Evolutionary conservation across 2,329 filamentous ascomycete species (phyloP).

Genomic region (Sarocladium kiliense): DNA sequence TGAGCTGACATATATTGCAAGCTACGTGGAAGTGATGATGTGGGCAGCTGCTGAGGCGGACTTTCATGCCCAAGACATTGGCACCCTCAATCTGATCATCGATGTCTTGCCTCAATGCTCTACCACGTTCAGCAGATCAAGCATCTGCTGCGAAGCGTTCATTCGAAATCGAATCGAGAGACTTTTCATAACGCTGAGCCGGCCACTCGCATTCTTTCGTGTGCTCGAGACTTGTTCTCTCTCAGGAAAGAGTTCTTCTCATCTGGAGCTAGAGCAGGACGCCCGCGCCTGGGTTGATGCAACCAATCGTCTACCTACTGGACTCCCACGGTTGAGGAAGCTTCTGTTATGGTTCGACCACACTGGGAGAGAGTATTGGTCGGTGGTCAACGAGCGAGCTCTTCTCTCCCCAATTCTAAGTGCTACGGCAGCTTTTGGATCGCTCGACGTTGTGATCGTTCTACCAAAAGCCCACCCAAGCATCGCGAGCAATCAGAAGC

Average conservation of each 20-base stretch:
- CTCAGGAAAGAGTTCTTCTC: neutral
- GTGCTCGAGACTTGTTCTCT: neutral
- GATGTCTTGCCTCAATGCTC: neutral
- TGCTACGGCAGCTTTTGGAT: neutral
- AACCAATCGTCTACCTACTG: neutral
- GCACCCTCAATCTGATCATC: neutral
- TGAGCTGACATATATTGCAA: neutral
- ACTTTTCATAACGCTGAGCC: neutral
- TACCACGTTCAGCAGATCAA: neutral
- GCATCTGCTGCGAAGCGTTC: neutral
- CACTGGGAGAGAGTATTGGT: neutral
- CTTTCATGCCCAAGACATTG: neutral
- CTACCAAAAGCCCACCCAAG: neutral
- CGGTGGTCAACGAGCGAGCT: neutral
- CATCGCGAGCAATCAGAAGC: neutral
- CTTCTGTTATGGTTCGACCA: neutral
- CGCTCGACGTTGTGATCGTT: neutral
- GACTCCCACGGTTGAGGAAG: neutral
- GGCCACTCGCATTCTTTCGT: neutral
- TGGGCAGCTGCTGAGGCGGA: neutral
- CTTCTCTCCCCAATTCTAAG: neutral
- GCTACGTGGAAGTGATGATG: neutral
- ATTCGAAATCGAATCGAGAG: neutral
- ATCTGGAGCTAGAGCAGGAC: neutral
- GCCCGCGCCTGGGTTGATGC: neutral